Conservation (phyloP, 768 basidiomycete genomes). For the Lanmaoa pseudosensibilis region DNA sequence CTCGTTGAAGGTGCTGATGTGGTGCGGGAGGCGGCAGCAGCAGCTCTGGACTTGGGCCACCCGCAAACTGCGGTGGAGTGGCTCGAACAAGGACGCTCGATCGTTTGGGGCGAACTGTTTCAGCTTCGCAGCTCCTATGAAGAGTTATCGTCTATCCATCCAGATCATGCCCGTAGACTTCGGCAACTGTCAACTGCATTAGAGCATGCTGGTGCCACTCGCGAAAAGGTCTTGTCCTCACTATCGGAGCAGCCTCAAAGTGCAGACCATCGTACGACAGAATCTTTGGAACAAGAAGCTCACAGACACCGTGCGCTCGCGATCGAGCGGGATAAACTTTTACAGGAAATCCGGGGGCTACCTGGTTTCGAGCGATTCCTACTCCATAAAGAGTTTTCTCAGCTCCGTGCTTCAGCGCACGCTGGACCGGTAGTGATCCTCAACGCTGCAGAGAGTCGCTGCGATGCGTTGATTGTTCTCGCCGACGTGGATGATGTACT, state of each 20-base stretch:
- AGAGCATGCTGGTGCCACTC: not conserved
- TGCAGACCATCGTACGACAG: not conserved
- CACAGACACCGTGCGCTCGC: not conserved
- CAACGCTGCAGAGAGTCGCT: not conserved
- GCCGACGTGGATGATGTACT: not conserved
- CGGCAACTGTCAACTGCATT: not conserved
- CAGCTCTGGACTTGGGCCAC: not conserved
- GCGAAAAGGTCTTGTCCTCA: not conserved
- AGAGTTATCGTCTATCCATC: not conserved
- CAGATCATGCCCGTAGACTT: constrained; percentile 6
- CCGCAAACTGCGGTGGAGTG: constrained; percentile 13
- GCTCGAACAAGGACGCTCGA: constrained; percentile 19
- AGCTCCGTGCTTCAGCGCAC: not conserved
- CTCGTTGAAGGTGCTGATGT: constrained; percentile 1
- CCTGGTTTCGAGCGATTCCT: not conserved
- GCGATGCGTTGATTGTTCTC: not conserved
- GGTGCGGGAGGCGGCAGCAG: constrained; percentile 7
- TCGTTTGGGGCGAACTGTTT: constrained; percentile 14
- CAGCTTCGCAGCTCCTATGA: constrained; percentile 11
- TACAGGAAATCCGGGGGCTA: not conserved
- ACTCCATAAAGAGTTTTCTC: not conserved
- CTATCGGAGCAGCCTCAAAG: not conserved
- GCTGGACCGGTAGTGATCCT: not conserved
- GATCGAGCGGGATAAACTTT: not conserved
- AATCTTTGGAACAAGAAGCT: not conserved